Percentiles rank a stretch among this genome's conserved stretches.
phyloP scores from a whole-genome alignment of 176 grass and related monocot genomes.

The Triticum aestivum region IWGSC_CS_RefSeq_v2.1 NC_057798.1:254046723-254047222 shows the following conservation, averaged over 20 bases:
- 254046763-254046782: too few species aligned
- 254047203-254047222: too few species aligned
- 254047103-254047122: slow-evolving; percentile 34
- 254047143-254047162: too few species aligned
- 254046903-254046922: not conserved
- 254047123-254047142: not conserved
- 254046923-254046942: not conserved
- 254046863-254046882: not conserved
- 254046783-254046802: too few species aligned
- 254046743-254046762: not conserved
- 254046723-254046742: not conserved
- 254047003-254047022: slow-evolving; percentile 51
- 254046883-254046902: not conserved
- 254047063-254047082: slow-evolving; percentile 38
- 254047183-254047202: too few species aligned
- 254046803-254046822: too few species aligned
- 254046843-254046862: too few species aligned
- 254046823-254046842: too few species aligned
- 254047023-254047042: slow-evolving; percentile 40
- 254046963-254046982: not conserved
- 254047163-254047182: too few species aligned
- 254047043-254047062: slow-evolving; percentile 17
- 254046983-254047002: slow-evolving; percentile 26
- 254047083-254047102: slow-evolving; percentile 23
- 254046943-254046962: not conserved